These are phyloP conservation scores for Candida chauliodis DNA, from an alignment of 805 yeast species.

Conservation along the genomic window DNA sequence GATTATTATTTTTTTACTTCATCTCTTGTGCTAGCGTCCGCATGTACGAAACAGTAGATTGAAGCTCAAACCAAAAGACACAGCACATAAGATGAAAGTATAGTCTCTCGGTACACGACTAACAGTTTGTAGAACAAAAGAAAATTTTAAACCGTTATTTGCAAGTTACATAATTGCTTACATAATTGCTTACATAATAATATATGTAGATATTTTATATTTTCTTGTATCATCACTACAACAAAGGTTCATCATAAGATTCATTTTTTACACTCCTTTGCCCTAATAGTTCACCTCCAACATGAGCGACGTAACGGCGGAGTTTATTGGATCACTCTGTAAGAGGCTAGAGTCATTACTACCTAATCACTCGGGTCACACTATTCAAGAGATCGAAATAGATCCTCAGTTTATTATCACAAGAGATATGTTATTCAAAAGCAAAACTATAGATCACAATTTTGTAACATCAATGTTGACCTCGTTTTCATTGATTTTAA, in stretches of 20 bases:
- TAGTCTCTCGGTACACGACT: too few species aligned
- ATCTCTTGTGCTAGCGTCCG: too few species aligned
- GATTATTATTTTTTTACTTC: too few species aligned
- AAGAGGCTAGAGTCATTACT: conserved; percentile 31
- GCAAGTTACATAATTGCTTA: background rate
- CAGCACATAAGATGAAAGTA: too few species aligned
- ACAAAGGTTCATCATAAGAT: too few species aligned
- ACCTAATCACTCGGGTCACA: conserved; percentile 37
- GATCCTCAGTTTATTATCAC: conserved; percentile 37
- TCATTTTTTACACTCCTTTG: too few species aligned
- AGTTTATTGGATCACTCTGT: conserved; percentile 21
- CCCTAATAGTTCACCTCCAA: too few species aligned
- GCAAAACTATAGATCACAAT: conserved; percentile 10
- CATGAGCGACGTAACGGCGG: background rate
- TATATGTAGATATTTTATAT: background rate
- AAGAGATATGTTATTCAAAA: conserved; percentile 23
- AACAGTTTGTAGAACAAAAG: background rate
- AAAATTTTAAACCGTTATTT: conserved; percentile 1
- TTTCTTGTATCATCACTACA: conserved; percentile 1
- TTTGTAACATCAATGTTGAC: conserved; percentile 20
- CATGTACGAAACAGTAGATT: too few species aligned
- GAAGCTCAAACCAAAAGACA: too few species aligned
- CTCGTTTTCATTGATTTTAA: conserved; percentile 21
- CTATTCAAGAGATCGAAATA: conserved; percentile 37
- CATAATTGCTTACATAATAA: too few species aligned